Percentiles rank a stretch among this genome's conserved stretches.
phyloP scores from a whole-genome alignment of 2,329 filamentous ascomycete species.

The Botrytis sinoallii region DNA sequence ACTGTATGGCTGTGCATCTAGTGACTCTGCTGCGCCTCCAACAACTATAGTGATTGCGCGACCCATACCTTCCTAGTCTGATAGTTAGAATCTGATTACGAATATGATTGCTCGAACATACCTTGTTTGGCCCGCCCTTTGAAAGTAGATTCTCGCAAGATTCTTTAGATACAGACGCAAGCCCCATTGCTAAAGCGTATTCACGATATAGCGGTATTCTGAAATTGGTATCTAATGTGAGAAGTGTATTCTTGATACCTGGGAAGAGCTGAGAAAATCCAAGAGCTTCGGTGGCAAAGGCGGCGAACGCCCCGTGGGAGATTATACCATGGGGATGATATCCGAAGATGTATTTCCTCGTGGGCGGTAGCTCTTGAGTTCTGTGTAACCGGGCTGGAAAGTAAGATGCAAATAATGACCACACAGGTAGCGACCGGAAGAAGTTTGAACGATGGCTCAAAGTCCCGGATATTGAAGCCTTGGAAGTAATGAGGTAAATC shows the following conservation, averaged over 20 bases:
- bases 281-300: conserved; percentile 86
- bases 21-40: conserved; percentile 85
- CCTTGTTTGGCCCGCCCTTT: conserved; percentile 68
- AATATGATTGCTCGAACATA: conserved; percentile 22
- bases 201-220: conserved; percentile 90
- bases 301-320: conserved; percentile 88
- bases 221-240: conserved; percentile 96
- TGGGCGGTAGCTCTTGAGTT: conserved; percentile 72
- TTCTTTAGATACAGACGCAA: conserved; percentile 85
- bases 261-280: conserved; percentile 87
- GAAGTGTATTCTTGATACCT: conserved; percentile 87
- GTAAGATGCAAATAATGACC: conserved; percentile 88
- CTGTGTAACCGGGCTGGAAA: conserved; percentile 88
- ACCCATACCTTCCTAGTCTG: conserved; percentile 70
- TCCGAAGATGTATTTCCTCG: conserved; percentile 91
- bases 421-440: conserved; percentile 69
- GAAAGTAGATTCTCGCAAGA: conserved; percentile 86
- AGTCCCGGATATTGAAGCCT: conserved; percentile 70
- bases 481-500: conserved; percentile 78
- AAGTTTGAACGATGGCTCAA: conserved; percentile 72
- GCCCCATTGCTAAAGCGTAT: conserved; percentile 84
- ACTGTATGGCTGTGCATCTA: conserved; percentile 78
- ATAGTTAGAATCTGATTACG: conserved; percentile 9
- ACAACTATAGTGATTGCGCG: conserved; percentile 96
- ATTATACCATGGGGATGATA: conserved; percentile 99